Evolutionary conservation across 2,329 filamentous ascomycete species (phyloP), one percentile per base, ranked within the genome.

Genomic region (Exophiala xenobiotica): DNA sequence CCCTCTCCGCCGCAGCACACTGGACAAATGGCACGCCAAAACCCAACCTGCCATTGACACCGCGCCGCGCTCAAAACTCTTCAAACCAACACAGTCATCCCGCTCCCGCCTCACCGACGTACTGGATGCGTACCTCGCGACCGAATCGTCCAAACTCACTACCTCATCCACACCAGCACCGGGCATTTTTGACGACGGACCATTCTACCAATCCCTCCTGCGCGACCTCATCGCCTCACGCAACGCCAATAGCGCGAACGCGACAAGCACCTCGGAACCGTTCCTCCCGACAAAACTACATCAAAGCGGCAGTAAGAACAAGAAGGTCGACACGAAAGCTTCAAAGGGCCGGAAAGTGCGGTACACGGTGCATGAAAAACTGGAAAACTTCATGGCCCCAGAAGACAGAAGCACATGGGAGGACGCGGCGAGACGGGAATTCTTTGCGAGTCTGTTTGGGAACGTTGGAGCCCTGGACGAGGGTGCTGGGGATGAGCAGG

Each of bases 351-450:
- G 93, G 43, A 96, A 96, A 74, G 81, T 99, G 79, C 80, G 90
- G 31, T 99, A 92, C 71, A 93, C 88, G 12, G 90, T 96, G 39
- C 91, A 97, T 66, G 92, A 97, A 74, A 97, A 97, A 75, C 71
- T 99, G 65, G 89, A 96, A 73, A 96, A 96, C 69, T 97, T 97
- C 66, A 96, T 96, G 90, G 91, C 91, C 8, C 85, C 90, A 0
- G 61, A 63, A 35, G 59, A 59, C 26, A 46, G 96, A 68, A 88
- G 95, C 67, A 78, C 88, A 46, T 99, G 93, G 93, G 87, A 88
- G 56, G 83, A 86, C 60, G 79, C 82, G 53, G 90, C 91, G 49
- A 82, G 90, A 53, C 88, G 93, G 29, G 74, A 77, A 51, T 82
- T 92, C 68, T 91, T 91, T 66, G 83, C 83, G 11, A 86, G 85